phyloP scores from a whole-genome alignment of 768 basidiomycete species.

The Agrocybe chaxingu region DNA sequence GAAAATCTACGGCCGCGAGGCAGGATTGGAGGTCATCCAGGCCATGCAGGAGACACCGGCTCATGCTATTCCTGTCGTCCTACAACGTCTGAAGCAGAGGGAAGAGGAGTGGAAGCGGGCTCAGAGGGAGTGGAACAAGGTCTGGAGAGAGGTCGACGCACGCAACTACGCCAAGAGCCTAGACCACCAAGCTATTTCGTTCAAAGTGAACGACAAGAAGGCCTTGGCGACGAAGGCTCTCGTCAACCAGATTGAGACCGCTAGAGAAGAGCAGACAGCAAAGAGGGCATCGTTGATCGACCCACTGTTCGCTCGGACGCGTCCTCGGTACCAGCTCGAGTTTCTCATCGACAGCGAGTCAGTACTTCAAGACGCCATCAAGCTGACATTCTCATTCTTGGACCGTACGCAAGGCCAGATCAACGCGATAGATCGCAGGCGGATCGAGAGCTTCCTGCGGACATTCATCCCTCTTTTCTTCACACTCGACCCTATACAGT shows the following conservation, averaged over 20 bases:
- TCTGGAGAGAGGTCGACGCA: conserved; percentile 96
- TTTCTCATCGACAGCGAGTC: conserved; percentile 70
- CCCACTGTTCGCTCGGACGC: conserved; percentile 54
- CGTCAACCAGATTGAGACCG: conserved; percentile 80
- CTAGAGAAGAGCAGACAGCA: conserved; percentile 78
- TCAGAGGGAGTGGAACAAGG: conserved; percentile 97
- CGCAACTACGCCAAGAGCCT: conserved; percentile 91
- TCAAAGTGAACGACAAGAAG: conserved; percentile 91
- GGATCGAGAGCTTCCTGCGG: conserved; percentile 81
- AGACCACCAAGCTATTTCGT: conserved; percentile 89
- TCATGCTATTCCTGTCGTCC: conserved; percentile 85
- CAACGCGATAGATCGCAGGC: conserved; percentile 65
- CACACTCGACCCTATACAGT: conserved; percentile 65
- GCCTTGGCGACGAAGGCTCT: conserved; percentile 71
- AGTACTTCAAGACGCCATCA: conserved; percentile 83
- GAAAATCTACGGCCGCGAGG: conserved; percentile 93
- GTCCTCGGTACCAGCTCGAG: conserved; percentile 76
- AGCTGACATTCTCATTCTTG: conserved; percentile 86
- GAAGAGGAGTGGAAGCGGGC: conserved; percentile 99
- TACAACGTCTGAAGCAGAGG: conserved; percentile 88
- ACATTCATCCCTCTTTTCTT: conserved; percentile 76
- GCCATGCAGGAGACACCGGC: conserved; percentile 93
- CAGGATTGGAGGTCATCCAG: conserved; percentile 75
- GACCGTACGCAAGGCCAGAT: conserved; percentile 84
- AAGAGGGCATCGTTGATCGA: conserved; percentile 63